These are phyloP conservation scores for Medicago arabica DNA, from an alignment of 306 rosid genomes.

Conservation along the genomic window DNA sequence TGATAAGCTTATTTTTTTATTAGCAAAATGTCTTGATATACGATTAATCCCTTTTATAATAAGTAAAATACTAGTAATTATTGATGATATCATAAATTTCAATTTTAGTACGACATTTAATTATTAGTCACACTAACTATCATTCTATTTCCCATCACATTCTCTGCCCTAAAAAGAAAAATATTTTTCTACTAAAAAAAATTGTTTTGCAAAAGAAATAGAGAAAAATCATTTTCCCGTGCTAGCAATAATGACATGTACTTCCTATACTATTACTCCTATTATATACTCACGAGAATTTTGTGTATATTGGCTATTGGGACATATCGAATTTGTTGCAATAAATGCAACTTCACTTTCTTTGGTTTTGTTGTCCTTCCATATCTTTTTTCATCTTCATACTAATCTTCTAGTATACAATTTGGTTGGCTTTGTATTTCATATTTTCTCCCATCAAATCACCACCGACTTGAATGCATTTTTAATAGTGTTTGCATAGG, in stretches of 20 bases:
- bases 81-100: no score
- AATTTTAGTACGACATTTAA: no score
- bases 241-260: conserved; percentile 29
- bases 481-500: no score
- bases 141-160: background rate
- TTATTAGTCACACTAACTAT: background rate
- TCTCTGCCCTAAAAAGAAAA: background rate
- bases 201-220: background rate
- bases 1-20: no score
- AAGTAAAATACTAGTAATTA: no score
- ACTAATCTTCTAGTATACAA: no score
- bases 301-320: conserved; percentile 4
- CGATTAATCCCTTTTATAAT: no score
- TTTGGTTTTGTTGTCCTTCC: background rate
- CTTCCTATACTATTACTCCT: conserved; percentile 3
- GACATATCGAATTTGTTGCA: conserved; percentile 27
- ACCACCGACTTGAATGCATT: no score
- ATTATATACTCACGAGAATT: conserved; percentile 39
- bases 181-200: background rate
- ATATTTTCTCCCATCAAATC: no score
- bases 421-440: no score
- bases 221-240: background rate
- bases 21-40: no score
- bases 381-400: background rate
- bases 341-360: conserved; percentile 32